These are phyloP conservation scores for Lactarius tabidus DNA, from an alignment of 768 basidiomycete genomes.

Conservation along the genomic window DNA sequence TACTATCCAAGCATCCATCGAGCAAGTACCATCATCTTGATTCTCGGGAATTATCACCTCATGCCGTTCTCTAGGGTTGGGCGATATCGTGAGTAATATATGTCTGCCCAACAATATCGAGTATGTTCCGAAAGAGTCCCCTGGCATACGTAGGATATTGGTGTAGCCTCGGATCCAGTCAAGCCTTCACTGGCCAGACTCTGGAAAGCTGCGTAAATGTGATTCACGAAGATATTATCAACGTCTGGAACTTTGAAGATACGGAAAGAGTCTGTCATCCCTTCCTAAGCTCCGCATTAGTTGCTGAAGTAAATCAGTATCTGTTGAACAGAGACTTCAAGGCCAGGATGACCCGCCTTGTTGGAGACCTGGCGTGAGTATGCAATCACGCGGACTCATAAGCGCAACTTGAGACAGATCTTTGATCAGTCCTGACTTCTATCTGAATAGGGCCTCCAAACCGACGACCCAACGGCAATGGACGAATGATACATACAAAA, in stretches of 20 bases:
- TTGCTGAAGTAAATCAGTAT: conserved; percentile 6
- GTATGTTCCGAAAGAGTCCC: neutral
- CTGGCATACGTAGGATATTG: conserved; percentile 8
- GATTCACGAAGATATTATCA: conserved; percentile 8
- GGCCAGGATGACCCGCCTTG: neutral
- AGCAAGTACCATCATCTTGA: neutral
- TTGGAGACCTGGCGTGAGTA: neutral
- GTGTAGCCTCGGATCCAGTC: conserved; percentile 11
- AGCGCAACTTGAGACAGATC: neutral
- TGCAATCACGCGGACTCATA: neutral
- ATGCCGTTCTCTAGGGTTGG: conserved; percentile 3
- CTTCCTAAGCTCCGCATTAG: neutral
- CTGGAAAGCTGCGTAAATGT: neutral
- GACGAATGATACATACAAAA: neutral
- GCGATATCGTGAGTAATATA: conserved; percentile 8
- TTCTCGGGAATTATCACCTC: neutral
- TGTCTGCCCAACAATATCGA: neutral
- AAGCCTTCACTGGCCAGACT: neutral
- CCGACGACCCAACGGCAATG: neutral
- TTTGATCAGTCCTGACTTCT: neutral
- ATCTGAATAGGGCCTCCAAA: neutral
- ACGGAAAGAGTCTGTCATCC: neutral
- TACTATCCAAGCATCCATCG: neutral
- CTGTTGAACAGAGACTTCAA: neutral
- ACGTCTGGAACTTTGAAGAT: conserved; percentile 2